Evolutionary conservation across 352 stramenopile species (phyloP).

Genomic region (Pythium volutum): DNA sequence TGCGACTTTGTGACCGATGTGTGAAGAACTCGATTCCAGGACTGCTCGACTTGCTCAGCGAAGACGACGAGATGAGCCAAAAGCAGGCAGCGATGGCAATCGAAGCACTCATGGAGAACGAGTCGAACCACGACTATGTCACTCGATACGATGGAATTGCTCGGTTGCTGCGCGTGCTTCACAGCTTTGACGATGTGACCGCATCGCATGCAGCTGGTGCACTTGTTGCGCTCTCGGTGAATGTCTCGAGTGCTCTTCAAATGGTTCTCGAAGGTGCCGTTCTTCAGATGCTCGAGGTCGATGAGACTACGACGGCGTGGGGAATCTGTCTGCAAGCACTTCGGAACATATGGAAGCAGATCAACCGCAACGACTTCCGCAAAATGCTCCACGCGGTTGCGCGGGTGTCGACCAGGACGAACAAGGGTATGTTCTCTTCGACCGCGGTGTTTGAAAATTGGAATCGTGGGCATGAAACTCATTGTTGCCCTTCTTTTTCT

Average conservation of each 20-base stretch:
- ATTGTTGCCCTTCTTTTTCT: background rate
- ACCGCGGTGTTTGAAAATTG: background rate
- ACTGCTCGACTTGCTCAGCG: conserved; percentile 53
- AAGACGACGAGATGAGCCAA: conserved; percentile 54
- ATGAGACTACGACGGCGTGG: conserved; percentile 74
- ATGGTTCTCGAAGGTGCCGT: conserved; percentile 89
- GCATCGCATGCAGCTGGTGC: conserved; percentile 70
- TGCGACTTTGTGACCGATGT: conserved; percentile 80
- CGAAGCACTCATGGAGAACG: conserved; percentile 83
- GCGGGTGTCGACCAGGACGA: conserved; percentile 70
- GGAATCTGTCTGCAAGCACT: conserved; percentile 76
- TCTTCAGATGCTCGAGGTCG: conserved; percentile 85
- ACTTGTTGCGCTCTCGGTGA: conserved; percentile 74
- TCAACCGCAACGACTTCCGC: conserved; percentile 80
- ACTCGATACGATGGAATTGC: conserved; percentile 72
- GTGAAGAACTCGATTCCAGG: conserved; percentile 78
- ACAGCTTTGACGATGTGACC: conserved; percentile 62
- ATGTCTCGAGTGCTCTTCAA: conserved; percentile 74
- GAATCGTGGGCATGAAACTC: background rate
- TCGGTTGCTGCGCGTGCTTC: conserved; percentile 65
- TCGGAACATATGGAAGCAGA: conserved; percentile 89
- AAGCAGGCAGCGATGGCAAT: conserved; percentile 70
- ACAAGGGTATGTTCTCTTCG: conserved; percentile 47
- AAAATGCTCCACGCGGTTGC: conserved; percentile 83
- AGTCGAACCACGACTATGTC: conserved; percentile 82